Percentiles rank a stretch among this genome's conserved stretches.
Conservation (phyloP, 2,329 filamentous ascomycete genomes). For the Phyllosticta paracitricarpa region DNA sequence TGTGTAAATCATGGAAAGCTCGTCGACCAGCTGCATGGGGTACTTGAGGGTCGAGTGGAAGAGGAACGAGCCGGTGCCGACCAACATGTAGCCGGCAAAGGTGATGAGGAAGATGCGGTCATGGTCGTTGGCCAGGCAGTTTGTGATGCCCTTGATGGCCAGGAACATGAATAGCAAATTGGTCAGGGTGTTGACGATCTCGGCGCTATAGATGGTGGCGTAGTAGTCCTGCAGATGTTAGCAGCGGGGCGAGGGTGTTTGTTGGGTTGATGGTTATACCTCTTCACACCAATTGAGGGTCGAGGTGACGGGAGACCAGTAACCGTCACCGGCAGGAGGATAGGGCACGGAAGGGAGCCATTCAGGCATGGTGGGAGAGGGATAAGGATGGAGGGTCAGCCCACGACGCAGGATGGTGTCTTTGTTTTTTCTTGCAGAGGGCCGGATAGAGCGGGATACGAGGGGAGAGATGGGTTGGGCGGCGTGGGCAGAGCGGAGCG, state of each 20-base stretch:
- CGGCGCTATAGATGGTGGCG: conserved; percentile 64
- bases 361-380: conserved; percentile 20
- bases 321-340: conserved; percentile 44
- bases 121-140: conserved; percentile 62
- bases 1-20: conserved; percentile 63
- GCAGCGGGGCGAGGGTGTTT: background rate
- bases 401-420: background rate
- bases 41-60: conserved; percentile 59
- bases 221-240: conserved; percentile 53
- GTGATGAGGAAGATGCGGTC: conserved; percentile 64
- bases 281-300: conserved; percentile 77
- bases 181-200: conserved; percentile 71
- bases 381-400: background rate
- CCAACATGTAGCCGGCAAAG: conserved; percentile 52
- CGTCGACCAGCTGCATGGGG: conserved; percentile 62
- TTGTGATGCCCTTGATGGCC: conserved; percentile 63
- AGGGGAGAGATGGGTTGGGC: background rate
- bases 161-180: conserved; percentile 75
- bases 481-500: conserved; percentile 1
- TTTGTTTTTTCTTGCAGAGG: background rate
- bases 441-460: conserved; percentile 5
- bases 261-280: conserved; percentile 31
- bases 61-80: conserved; percentile 51
- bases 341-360: conserved; percentile 38
- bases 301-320: conserved; percentile 61